Evolutionary conservation across 176 grass and related monocot genomes (phyloP).

Genomic region (Pontederia crassipes): DNA sequence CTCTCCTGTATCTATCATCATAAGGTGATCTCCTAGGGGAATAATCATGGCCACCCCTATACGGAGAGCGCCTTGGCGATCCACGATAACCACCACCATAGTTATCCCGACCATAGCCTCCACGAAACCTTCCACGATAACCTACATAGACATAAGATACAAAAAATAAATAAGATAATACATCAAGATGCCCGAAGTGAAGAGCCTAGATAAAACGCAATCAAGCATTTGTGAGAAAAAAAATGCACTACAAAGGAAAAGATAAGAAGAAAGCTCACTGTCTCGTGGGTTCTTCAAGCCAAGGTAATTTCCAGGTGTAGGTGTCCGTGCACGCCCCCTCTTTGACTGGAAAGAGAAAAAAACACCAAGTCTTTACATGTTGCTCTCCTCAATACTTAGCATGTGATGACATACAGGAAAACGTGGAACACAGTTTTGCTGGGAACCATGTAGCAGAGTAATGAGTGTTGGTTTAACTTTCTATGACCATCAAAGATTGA

Average conservation of each 20-base stretch:
- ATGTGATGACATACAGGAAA: not conserved
- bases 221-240: too few species aligned
- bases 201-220: too few species aligned
- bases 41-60: conserved; percentile 34
- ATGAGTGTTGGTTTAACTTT: not conserved
- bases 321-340: conserved; percentile 50
- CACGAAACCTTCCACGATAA: conserved; percentile 39
- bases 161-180: not conserved
- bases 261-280: conserved; percentile 6
- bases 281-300: conserved; percentile 42
- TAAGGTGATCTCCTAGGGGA: conserved; percentile 43
- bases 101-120: conserved; percentile 57
- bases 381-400: not conserved
- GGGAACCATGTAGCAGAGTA: not conserved
- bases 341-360: conserved; percentile 41
- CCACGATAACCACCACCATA: conserved; percentile 42
- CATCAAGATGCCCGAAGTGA: not conserved
- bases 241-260: not conserved
- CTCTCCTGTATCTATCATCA: conserved; percentile 35
- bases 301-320: conserved; percentile 77
- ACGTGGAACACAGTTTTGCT: not conserved
- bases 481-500: not conserved
- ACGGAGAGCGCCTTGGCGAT: conserved; percentile 40
- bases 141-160: not conserved
- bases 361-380: not conserved